Conservation (phyloP, 1,284 basidiomycete species). For the Leccinum subrobustum region DNA sequence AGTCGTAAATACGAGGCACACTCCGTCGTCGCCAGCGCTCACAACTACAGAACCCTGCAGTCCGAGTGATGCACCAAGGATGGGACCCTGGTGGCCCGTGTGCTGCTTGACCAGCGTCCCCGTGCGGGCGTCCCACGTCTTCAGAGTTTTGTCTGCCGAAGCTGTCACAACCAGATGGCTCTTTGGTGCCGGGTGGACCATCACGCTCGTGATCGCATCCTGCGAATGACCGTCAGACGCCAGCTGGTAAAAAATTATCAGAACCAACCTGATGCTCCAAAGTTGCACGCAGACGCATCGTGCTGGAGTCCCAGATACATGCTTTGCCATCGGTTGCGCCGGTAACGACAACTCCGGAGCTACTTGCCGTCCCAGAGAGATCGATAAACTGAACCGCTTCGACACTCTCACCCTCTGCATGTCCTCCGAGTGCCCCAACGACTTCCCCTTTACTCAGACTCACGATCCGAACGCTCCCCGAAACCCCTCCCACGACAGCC, state of each 20-base stretch:
- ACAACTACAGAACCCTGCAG: slow-evolving; percentile 66
- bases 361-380: slow-evolving; percentile 56
- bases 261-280: slow-evolving; percentile 73
- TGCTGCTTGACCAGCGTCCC: slow-evolving; percentile 79
- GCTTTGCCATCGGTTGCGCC: slow-evolving; percentile 94
- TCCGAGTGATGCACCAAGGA: slow-evolving; percentile 78
- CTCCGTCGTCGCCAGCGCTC: slow-evolving; percentile 85
- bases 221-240: slow-evolving; percentile 34
- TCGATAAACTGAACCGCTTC: slow-evolving; percentile 89
- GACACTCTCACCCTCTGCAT: slow-evolving; percentile 86
- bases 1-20: slow-evolving; percentile 76
- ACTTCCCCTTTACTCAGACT: slow-evolving; percentile 87
- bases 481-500: slow-evolving; percentile 84
- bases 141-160: slow-evolving; percentile 83
- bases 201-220: slow-evolving; percentile 86
- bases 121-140: slow-evolving; percentile 92
- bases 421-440: slow-evolving; percentile 78
- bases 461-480: slow-evolving; percentile 82
- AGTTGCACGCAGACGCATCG: slow-evolving; percentile 78
- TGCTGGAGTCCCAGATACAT: slow-evolving; percentile 91
- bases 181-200: slow-evolving; percentile 71
- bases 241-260: neutral
- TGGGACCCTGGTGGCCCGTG: slow-evolving; percentile 80
- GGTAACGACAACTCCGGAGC: slow-evolving; percentile 73
- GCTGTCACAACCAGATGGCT: slow-evolving; percentile 78